Evolutionary conservation across 169 alveolate species (phyloP), one percentile per base, ranked within the genome.

Genomic region (Plasmodium gonderi): DNA sequence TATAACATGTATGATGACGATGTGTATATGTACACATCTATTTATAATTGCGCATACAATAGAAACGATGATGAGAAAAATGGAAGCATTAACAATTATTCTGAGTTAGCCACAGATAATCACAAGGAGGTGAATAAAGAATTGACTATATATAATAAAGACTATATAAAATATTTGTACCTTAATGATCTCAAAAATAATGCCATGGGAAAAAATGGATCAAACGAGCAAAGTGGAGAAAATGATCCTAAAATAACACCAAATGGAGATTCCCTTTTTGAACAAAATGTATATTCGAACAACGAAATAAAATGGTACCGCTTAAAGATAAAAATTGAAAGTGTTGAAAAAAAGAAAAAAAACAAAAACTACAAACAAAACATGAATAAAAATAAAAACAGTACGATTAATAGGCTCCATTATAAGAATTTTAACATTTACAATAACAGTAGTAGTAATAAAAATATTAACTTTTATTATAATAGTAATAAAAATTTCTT

Each of bases 261-360:
- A 12, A 60, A 3, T 0, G 31, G 77, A 1, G 33, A 82, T 69
- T 54, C 33, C 14, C 42, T 78, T 78, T 54, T 36, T 17, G 80
- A 80, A 65, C 8, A 60, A 40, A 69, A 47, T 47, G 17, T 31
- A 67, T 64, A 80, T 45, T 8, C 75, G 3, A 83, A 69, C 12
- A 83, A 83, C 42, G 92, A 72, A 68, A 49, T 51, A 29, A 83
- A 83, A 33, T 83, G 92, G 92, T 72, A 74, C 54, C 92, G 83
- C 74, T 33, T 83, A 76, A 83, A 68, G 60, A 68, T 83, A 31
- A 83, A 83, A 69, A 83, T 83, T 45, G 92, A 83, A 40, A 74
- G 64, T 20, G 77, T 51, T 3, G 83, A 49, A 60, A 83, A 83
- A 69, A 69, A 83, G 60, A 83, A 83, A 29, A 82, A 31, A 68